A percentile compares a stretch with the other conserved stretches of the same genome.
These are phyloP conservation scores for Monilinia laxa DNA, from an alignment of 2,329 filamentous ascomycete genomes.

Conservation along the genomic window DNA sequence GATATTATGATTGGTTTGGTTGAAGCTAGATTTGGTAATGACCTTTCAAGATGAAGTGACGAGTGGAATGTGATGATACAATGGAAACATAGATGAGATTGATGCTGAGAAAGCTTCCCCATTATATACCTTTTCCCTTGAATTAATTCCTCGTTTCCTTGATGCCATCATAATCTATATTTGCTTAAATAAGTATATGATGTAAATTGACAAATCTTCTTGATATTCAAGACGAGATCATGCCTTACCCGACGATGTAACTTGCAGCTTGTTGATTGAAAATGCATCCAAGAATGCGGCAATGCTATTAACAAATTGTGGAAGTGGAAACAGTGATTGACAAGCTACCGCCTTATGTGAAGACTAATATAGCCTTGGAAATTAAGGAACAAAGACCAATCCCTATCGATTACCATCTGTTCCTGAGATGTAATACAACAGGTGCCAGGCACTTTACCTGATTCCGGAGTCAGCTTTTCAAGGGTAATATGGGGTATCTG, in stretches of 20 bases:
- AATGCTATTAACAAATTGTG: background rate
- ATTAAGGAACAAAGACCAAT: background rate
- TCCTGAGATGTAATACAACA: background rate
- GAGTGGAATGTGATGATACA: background rate
- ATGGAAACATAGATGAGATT: background rate
- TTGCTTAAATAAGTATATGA: background rate
- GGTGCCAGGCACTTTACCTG: slow-evolving; percentile 1
- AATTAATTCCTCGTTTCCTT: background rate
- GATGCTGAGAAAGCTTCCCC: background rate
- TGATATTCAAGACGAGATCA: background rate
- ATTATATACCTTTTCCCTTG: slow-evolving; percentile 10
- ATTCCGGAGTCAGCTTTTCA: background rate
- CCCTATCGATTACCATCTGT: background rate
- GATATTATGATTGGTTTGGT: background rate
- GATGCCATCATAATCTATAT: too few species aligned
- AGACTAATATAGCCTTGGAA: slow-evolving; percentile 1
- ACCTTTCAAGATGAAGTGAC: background rate
- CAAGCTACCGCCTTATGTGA: background rate
- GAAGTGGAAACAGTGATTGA: background rate
- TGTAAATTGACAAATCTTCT: background rate
- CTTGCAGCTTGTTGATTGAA: background rate
- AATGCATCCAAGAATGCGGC: background rate
- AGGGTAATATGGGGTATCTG: too few species aligned
- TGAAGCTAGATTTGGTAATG: too few species aligned
- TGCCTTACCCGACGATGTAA: background rate